A percentile compares a stretch with the other conserved stretches of the same genome.
These are phyloP conservation scores for Hericium coralloides DNA, from an alignment of 768 basidiomycete genomes.

Conservation along the genomic window DNA sequence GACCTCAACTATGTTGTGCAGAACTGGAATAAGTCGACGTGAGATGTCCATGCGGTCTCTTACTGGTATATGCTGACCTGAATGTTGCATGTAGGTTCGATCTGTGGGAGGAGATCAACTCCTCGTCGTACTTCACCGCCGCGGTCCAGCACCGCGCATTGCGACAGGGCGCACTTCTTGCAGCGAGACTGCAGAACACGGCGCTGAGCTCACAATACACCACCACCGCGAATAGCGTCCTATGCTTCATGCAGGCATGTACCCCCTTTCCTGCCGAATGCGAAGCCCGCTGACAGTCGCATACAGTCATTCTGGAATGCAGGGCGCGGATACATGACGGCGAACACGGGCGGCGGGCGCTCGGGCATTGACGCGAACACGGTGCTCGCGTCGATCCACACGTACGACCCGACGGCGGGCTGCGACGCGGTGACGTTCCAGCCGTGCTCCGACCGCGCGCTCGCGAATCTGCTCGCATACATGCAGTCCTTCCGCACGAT, in stretches of 20 bases:
- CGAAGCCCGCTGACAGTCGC: too few relatives aligned
- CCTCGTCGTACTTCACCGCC: conserved; percentile 73
- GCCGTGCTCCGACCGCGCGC: conserved; percentile 71
- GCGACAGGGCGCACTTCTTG: conserved; percentile 49
- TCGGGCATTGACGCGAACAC: conserved; percentile 42
- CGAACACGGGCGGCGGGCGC: conserved; percentile 66
- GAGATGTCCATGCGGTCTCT: conserved; percentile 10
- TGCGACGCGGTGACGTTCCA: conserved; percentile 72
- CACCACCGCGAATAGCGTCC: conserved; percentile 48
- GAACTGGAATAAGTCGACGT: conserved; percentile 63
- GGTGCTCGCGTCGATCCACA: conserved; percentile 61
- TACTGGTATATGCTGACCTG: not conserved
- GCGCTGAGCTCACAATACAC: conserved; percentile 36
- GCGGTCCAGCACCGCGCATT: conserved; percentile 30
- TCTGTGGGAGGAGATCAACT: conserved; percentile 64
- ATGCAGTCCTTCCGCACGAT: conserved; percentile 63
- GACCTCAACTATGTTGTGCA: conserved; percentile 64
- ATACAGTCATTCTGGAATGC: conserved; percentile 70
- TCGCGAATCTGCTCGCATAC: conserved; percentile 59
- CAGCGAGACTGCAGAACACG: conserved; percentile 44
- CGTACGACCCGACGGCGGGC: conserved; percentile 59
- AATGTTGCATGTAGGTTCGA: conserved; percentile 39
- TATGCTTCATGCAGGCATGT: conserved; percentile 66
- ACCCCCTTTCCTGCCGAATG: not conserved
- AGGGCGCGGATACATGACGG: conserved; percentile 45